phyloP scores from a whole-genome alignment of 2,329 filamentous ascomycete genomes.

The Tolypocladium tundrense region DNA sequence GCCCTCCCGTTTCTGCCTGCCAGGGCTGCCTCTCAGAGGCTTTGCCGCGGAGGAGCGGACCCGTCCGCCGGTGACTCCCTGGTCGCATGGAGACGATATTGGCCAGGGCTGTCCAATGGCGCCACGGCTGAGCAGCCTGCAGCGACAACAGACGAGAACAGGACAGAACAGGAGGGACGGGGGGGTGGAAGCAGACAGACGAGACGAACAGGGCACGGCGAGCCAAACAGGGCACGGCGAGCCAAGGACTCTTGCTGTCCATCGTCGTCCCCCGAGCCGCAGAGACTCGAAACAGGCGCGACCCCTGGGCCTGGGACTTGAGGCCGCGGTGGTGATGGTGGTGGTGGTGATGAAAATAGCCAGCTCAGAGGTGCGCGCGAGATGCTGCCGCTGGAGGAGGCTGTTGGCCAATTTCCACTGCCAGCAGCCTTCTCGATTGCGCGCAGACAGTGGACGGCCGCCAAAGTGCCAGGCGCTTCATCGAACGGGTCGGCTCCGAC shows the following conservation, averaged over 20 bases:
- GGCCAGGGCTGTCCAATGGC: not conserved
- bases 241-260: not conserved
- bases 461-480: not conserved
- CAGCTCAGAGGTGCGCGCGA: not conserved
- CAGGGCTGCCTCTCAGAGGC: conserved; percentile 1
- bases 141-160: not conserved
- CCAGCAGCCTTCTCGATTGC: not conserved
- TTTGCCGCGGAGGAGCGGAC: not conserved
- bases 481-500: conserved; percentile 1
- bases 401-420: conserved; percentile 2
- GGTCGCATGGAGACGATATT: not conserved
- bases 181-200: not conserved
- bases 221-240: not conserved
- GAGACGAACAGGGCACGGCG: not conserved
- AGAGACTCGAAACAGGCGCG: conserved; percentile 7
- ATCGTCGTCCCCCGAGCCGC: not conserved
- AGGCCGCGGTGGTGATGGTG: not conserved
- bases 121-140: not conserved
- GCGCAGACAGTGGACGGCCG: not conserved
- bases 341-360: conserved; percentile 3
- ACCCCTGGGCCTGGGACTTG: not conserved
- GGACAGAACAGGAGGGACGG: not conserved
- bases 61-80: conserved; percentile 4
- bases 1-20: conserved; percentile 1
- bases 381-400: not conserved